Percentiles rank a stretch among this genome's conserved stretches.
phyloP scores from a whole-genome alignment of 257 asterid genomes.

The Nicotiana tabacum region DNA sequence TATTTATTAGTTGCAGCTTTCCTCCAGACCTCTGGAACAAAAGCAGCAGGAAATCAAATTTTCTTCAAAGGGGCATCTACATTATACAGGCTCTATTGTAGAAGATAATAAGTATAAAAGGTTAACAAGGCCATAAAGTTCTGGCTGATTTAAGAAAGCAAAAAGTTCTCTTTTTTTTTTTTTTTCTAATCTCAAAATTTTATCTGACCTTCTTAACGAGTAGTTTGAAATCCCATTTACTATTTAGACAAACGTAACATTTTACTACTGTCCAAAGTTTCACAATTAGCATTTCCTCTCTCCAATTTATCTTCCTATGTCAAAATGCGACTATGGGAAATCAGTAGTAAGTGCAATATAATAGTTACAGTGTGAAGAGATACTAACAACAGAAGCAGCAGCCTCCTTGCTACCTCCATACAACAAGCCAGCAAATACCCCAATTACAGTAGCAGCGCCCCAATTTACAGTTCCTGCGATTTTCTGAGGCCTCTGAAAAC shows the following conservation, averaged over 20 bases:
- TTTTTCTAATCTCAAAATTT: not conserved
- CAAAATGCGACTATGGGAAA: not conserved
- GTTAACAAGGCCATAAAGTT: not conserved
- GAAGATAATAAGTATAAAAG: not conserved
- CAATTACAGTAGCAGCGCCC: slow-evolving; percentile 90
- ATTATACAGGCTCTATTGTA: not conserved
- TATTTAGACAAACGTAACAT: not conserved
- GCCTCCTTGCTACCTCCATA: slow-evolving; percentile 99
- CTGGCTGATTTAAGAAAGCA: not conserved
- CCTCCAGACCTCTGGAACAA: not conserved
- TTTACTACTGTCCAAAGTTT: not conserved
- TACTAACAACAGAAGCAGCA: slow-evolving; percentile 90
- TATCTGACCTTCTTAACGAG: not conserved
- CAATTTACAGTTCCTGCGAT: slow-evolving; percentile 77
- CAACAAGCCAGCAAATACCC: slow-evolving; percentile 85
- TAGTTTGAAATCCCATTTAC: not conserved
- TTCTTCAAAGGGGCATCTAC: not conserved
- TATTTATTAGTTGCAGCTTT: not conserved
- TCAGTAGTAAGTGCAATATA: not conserved
- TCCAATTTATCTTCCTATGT: not conserved
- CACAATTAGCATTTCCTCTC: not conserved
- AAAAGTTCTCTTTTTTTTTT: not conserved
- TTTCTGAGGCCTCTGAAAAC: slow-evolving; percentile 37
- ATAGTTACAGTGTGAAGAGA: slow-evolving; percentile 2
- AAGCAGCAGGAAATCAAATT: not conserved